phyloP scores from a whole-genome alignment of 768 basidiomycete genomes.

The Phlegmacium glaucopus region DNA sequence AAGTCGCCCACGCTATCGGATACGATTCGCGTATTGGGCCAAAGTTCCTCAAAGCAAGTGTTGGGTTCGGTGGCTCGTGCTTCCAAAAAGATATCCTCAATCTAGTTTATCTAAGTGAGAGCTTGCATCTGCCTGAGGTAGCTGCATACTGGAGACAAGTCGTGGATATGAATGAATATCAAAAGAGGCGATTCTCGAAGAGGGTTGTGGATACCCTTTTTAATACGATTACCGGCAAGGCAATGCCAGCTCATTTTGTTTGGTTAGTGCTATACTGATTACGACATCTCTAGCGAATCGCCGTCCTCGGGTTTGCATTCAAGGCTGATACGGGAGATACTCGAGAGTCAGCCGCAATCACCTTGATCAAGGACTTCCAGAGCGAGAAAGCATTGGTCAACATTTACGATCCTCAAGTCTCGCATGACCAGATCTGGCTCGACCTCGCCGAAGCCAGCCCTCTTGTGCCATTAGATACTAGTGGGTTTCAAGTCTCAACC shows the following conservation, averaged over 20 bases:
- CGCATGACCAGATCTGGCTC: constrained; percentile 81
- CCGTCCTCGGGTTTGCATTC: constrained; percentile 97
- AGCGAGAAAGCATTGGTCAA: constrained; percentile 83
- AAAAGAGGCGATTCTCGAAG: constrained; percentile 94
- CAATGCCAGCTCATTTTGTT: constrained; percentile 23
- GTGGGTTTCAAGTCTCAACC: constrained; percentile 43
- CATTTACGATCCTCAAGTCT: constrained; percentile 91
- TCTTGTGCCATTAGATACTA: constrained; percentile 52
- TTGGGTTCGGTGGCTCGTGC: constrained; percentile 97
- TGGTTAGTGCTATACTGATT: constrained; percentile 2
- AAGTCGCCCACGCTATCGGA: constrained; percentile 93
- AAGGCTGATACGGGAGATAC: constrained; percentile 99
- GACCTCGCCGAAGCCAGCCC: constrained; percentile 74
- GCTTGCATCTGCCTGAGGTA: constrained; percentile 92
- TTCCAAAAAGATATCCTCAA: constrained; percentile 99
- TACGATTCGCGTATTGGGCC: constrained; percentile 90
- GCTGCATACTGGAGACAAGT: constrained; percentile 98
- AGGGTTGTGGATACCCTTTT: constrained; percentile 96
- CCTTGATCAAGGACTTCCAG: constrained; percentile 91
- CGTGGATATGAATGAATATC: constrained; percentile 98
- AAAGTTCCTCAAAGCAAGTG: constrained; percentile 92
- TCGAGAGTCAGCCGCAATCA: constrained; percentile 94
- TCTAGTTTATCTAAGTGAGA: constrained; percentile 95
- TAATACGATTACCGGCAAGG: constrained; percentile 97
- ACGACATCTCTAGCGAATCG: constrained; percentile 59